A percentile compares a stretch with the other conserved stretches of the same genome.
phyloP scores from a whole-genome alignment of 1,284 basidiomycete genomes.

The Volvariella volvacea region DNA sequence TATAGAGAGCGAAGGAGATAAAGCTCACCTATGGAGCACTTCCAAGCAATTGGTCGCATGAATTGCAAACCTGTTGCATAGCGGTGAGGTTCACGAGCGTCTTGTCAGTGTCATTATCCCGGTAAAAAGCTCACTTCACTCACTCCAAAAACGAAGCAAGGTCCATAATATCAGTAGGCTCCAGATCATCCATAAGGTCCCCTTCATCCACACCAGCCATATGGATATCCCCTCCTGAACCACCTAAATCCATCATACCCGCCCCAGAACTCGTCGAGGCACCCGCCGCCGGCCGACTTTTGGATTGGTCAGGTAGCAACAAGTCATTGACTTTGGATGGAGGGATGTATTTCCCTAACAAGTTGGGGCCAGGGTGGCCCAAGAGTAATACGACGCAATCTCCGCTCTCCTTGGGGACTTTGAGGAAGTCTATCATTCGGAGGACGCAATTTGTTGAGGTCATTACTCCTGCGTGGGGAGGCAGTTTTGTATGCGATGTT shows the following conservation, averaged over 20 bases:
- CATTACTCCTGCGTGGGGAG: too few species aligned
- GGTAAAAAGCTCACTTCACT: too few species aligned
- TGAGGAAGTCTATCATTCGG: slow-evolving; percentile 57
- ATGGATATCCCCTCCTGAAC: slow-evolving; percentile 40
- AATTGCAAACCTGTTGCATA: slow-evolving; percentile 52
- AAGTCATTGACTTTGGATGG: slow-evolving; percentile 60
- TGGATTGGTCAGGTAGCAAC: slow-evolving; percentile 47
- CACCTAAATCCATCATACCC: neutral
- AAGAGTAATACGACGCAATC: slow-evolving; percentile 62
- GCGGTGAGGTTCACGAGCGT: slow-evolving; percentile 1
- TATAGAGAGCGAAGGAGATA: slow-evolving; percentile 2
- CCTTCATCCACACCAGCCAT: slow-evolving; percentile 43
- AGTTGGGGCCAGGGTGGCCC: slow-evolving; percentile 58
- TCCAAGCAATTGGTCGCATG: slow-evolving; percentile 67
- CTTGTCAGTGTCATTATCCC: too few species aligned
- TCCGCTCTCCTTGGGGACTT: slow-evolving; percentile 54
- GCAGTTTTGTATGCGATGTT: slow-evolving; percentile 34
- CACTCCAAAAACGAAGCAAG: slow-evolving; percentile 68
- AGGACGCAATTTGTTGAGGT: slow-evolving; percentile 25
- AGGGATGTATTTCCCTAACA: slow-evolving; percentile 61
- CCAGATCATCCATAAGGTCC: slow-evolving; percentile 44
- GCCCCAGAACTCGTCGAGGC: too few species aligned
- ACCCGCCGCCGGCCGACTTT: slow-evolving; percentile 23
- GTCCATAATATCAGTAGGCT: slow-evolving; percentile 65
- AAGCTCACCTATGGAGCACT: slow-evolving; percentile 49